Evolutionary conservation across 495 filamentous ascomycete genomes (phyloP), one percentile per base, ranked within the genome.

Genomic region (Tuber melanosporum): DNA sequence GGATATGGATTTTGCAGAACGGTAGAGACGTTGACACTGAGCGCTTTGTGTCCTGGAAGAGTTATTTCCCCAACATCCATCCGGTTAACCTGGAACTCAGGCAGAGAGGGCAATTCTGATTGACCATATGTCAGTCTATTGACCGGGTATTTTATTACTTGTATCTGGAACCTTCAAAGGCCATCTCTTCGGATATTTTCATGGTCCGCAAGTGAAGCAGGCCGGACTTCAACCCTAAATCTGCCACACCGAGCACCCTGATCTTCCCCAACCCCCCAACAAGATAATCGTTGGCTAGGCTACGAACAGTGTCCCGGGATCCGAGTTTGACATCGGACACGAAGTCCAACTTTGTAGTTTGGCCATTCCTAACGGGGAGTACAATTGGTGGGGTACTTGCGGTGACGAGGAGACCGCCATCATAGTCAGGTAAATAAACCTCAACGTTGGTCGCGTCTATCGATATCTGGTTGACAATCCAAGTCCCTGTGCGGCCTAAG

Each of bases 201-300:
- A 96, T 93, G 45, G 87, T 89, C 62, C 94, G 94, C 15, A 98
- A 86, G 73, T 87, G 84, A 78, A 98, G 86, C 66, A 95, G 85
- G 4, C 95, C 94, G 44, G 93, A 91, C 84, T 91, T 93, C 15
- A 98, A 81, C 43, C 86, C 85, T 42, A 98, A 81, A 71, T 88
- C 86, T 45, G 92, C 90, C 82, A 89, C 91, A 19, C 92, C 94
- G 72, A 89, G 86, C 4, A 98, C 83, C 72, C 87, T 88, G 46
- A 98, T 83, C 72, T 86, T 85, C 2, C 88, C 88, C 72, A 99
- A 84, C 73, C 87, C 89, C 46, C 95, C 94, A 32, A 92, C 89
- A 74, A 99, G 80, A 91, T 93, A 99, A 83, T 97, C 93, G 78
- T 93, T 90, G 26, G 93, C 93, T 75, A 98, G 88, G n/a, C 87